These are phyloP conservation scores for Hanseniaspora clermontiae DNA, from an alignment of 805 yeast genomes.

Conservation along the genomic window DNA sequence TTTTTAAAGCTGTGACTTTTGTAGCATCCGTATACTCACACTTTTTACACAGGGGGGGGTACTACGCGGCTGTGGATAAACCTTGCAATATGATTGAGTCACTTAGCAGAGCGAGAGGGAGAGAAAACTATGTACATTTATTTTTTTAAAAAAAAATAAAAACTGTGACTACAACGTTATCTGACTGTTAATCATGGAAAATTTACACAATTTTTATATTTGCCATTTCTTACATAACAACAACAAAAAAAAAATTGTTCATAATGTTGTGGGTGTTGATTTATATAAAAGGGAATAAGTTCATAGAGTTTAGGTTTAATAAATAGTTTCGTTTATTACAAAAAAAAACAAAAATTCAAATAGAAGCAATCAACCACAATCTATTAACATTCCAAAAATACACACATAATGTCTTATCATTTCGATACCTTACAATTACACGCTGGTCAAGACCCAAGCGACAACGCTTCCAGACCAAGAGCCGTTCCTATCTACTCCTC, in stretches of 20 bases:
- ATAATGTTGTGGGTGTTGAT: background rate
- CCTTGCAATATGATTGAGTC: too few species aligned
- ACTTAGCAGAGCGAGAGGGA: background rate
- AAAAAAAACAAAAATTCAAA: too few species aligned
- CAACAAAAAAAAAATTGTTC: background rate
- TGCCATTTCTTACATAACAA: background rate
- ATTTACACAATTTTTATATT: background rate
- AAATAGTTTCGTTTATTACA: too few species aligned
- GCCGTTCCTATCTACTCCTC: conserved; percentile 92
- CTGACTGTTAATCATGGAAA: background rate
- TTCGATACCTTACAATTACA: conserved; percentile 88
- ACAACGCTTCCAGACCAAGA: conserved; percentile 53
- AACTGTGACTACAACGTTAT: background rate
- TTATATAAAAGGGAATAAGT: background rate
- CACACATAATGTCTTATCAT: conserved; percentile 40
- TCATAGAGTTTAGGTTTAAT: too few species aligned
- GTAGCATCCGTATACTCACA: too few species aligned
- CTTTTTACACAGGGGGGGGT: too few species aligned
- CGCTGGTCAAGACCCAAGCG: conserved; percentile 76
- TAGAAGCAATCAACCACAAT: background rate
- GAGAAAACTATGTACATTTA: background rate
- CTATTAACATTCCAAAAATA: background rate
- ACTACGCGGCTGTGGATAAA: too few species aligned
- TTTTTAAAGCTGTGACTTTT: too few species aligned
- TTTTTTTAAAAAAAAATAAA: background rate